Conservation (phyloP, 345 rosid species). For the Carallia brachiata region DNA sequence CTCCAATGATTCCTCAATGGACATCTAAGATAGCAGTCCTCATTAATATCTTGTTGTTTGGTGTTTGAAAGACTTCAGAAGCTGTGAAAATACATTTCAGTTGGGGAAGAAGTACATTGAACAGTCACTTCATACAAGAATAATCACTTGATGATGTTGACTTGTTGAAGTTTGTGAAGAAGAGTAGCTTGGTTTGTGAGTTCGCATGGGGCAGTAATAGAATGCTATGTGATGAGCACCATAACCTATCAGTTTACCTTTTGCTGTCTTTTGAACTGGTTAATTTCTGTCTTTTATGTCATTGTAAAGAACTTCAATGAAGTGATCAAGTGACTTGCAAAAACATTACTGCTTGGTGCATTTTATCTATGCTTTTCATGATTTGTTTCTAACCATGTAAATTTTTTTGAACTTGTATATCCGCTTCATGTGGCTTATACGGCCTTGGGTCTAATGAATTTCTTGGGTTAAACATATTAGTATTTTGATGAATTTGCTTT, state of each 20-base stretch:
- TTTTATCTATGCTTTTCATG: too few species aligned
- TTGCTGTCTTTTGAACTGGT: conserved; percentile 10
- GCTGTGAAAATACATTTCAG: conserved; percentile 3
- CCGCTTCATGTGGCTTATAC: too few species aligned
- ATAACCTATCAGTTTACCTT: conserved; percentile 15
- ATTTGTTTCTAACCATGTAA: too few species aligned
- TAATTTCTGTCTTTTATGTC: conserved; percentile 12
- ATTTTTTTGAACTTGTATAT: too few species aligned
- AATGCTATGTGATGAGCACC: conserved; percentile 17
- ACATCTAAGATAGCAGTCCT: conserved; percentile 34
- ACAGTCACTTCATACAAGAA: conserved; percentile 31
- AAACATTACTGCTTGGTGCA: conserved; percentile 1
- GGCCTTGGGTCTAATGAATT: too few species aligned
- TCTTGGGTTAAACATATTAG: too few species aligned
- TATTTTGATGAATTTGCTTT: too few species aligned
- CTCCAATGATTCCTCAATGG: conserved; percentile 86
- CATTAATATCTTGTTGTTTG: conserved; percentile 6
- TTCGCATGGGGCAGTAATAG: conserved; percentile 15
- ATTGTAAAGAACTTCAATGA: conserved; percentile 17
- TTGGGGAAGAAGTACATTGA: conserved; percentile 6
- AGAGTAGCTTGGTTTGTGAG: conserved; percentile 23
- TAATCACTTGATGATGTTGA: conserved; percentile 26
- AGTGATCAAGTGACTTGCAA: conserved; percentile 1
- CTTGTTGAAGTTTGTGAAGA: conserved; percentile 34
- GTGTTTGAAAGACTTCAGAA: conserved; percentile 8